Evolutionary conservation across 2,329 filamentous ascomycete genomes (phyloP).

Genomic region (Dothiorella sarmentorum): DNA sequence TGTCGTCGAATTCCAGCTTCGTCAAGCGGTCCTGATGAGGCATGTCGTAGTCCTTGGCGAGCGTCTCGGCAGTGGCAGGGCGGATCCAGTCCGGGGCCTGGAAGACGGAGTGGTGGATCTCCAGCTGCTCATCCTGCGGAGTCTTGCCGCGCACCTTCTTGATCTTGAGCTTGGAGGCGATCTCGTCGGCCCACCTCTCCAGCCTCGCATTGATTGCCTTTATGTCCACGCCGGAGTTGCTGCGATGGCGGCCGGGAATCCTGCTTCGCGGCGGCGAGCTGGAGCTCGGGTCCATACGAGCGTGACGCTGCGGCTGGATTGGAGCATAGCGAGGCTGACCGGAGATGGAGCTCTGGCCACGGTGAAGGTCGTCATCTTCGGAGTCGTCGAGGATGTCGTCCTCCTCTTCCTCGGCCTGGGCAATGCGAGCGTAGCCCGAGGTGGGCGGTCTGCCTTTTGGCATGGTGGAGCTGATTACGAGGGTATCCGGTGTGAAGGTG

Average conservation of each 20-base stretch:
- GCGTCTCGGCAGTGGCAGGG: slow-evolving; percentile 70
- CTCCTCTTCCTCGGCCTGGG: slow-evolving; percentile 51
- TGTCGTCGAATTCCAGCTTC: slow-evolving; percentile 76
- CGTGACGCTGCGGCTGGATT: slow-evolving; percentile 44
- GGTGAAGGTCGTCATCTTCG: slow-evolving; percentile 33
- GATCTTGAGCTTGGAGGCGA: slow-evolving; percentile 94
- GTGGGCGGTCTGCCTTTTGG: slow-evolving; percentile 37
- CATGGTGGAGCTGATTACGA: slow-evolving; percentile 26
- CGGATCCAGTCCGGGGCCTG: slow-evolving; percentile 85
- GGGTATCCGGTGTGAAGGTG: background rate
- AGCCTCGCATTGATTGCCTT: slow-evolving; percentile 96
- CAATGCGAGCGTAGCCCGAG: slow-evolving; percentile 51
- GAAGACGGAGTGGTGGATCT: slow-evolving; percentile 97
- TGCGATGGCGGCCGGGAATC: slow-evolving; percentile 52
- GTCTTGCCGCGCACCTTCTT: slow-evolving; percentile 69
- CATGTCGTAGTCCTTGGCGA: slow-evolving; percentile 57
- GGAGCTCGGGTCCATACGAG: slow-evolving; percentile 43
- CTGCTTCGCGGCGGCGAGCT: slow-evolving; percentile 33
- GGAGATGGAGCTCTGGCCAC: slow-evolving; percentile 34
- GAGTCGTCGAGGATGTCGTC: slow-evolving; percentile 39
- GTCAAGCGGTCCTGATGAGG: slow-evolving; percentile 66
- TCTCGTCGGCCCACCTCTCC: slow-evolving; percentile 96
- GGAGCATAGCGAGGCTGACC: slow-evolving; percentile 41
- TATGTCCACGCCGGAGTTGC: slow-evolving; percentile 90
- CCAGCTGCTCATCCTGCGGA: slow-evolving; percentile 77